Evolutionary conservation across 106 monocot genomes (phyloP).

Genomic region (Xerophyta viscosa): DNA sequence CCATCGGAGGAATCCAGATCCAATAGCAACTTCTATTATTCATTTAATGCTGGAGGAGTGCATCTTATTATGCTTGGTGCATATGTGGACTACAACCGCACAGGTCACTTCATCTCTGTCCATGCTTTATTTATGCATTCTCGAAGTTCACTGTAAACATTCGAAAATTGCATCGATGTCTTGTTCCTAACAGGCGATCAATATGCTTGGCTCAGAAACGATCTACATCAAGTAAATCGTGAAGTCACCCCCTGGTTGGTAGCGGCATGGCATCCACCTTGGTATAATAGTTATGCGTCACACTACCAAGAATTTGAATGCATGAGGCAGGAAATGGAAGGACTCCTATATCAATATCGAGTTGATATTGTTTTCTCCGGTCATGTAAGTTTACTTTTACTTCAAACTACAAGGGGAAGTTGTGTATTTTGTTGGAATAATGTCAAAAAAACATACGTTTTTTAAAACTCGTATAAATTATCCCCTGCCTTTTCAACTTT

Average conservation of each 20-base stretch:
- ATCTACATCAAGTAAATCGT: slow-evolving; percentile 46
- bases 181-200: slow-evolving; percentile 51
- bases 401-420: background rate
- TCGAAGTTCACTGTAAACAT: background rate
- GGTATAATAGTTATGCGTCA: slow-evolving; percentile 90
- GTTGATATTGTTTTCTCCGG: slow-evolving; percentile 83
- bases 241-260: slow-evolving; percentile 74
- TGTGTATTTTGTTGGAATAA: background rate
- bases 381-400: slow-evolving; percentile 47
- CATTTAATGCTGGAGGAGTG: slow-evolving; percentile 82
- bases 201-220: slow-evolving; percentile 60
- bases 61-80: slow-evolving; percentile 92
- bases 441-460: background rate
- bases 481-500: no score
- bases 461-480: no score
- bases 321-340: slow-evolving; percentile 87
- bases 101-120: slow-evolving; percentile 21
- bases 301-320: slow-evolving; percentile 96
- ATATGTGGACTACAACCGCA: slow-evolving; percentile 71
- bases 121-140: background rate
- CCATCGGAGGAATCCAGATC: slow-evolving; percentile 65
- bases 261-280: slow-evolving; percentile 84
- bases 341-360: slow-evolving; percentile 52
- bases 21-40: slow-evolving; percentile 77
- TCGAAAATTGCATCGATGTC: no score